phyloP scores from a whole-genome alignment of 129 eudicot genomes.

The Flaveria trinervia region DNA sequence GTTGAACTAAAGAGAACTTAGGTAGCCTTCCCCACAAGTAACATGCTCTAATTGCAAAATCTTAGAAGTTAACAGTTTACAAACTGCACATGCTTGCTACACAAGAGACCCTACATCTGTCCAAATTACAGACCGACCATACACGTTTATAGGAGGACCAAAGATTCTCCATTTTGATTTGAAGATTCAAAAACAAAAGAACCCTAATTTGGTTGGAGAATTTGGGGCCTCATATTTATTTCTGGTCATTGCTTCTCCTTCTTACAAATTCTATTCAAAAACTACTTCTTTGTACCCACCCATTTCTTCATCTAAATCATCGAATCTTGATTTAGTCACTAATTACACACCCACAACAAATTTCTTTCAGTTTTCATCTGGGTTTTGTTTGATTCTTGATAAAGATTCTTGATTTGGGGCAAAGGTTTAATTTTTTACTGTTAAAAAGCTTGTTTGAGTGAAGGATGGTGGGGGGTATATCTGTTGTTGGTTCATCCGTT shows the following conservation, averaged over 20 bases:
- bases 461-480: constrained; percentile 78
- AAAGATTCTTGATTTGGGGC: constrained; percentile 18
- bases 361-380: constrained; percentile 37
- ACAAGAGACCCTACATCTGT: constrained; percentile 32
- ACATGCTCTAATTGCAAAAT: constrained; percentile 31
- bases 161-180: constrained; percentile 20
- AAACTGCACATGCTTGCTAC: constrained; percentile 10
- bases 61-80: not conserved
- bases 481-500: constrained; percentile 68
- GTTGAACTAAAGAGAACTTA: constrained; percentile 25
- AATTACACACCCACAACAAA: constrained; percentile 36
- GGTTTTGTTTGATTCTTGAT: constrained; percentile 35
- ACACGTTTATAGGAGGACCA: constrained; percentile 23
- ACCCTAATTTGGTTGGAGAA: constrained; percentile 36
- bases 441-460: constrained; percentile 10
- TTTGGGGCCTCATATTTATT: constrained; percentile 52
- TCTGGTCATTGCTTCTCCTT: constrained; percentile 46
- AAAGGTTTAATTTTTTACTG: constrained; percentile 8
- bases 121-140: constrained; percentile 29
- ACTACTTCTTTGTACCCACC: constrained; percentile 39
- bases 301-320: constrained; percentile 40
- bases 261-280: constrained; percentile 21
- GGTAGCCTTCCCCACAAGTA: constrained; percentile 39
- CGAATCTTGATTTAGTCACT: constrained; percentile 32
- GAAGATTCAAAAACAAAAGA: constrained; percentile 20